Evolutionary conservation across 495 filamentous ascomycete species (phyloP).

Genomic region (Bryoglossum gracile): DNA sequence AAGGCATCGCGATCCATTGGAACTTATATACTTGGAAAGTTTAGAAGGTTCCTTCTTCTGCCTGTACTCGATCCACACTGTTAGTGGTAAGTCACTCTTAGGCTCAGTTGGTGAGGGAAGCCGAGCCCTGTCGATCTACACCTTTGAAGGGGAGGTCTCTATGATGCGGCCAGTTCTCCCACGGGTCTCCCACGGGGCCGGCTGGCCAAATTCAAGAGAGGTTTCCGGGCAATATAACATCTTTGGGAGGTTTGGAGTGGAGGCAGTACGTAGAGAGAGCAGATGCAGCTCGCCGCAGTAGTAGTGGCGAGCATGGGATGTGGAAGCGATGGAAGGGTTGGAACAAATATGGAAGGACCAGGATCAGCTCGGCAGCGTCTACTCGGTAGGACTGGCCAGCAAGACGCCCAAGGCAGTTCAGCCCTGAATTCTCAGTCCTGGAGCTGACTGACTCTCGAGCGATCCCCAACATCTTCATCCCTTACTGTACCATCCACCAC

Average conservation of each 20-base stretch:
- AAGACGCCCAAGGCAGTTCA: no score
- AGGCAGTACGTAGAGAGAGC: background rate
- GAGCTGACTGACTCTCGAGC: no score
- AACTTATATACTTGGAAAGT: slow-evolving; percentile 20
- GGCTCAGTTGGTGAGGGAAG: slow-evolving; percentile 12
- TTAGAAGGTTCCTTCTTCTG: slow-evolving; percentile 8
- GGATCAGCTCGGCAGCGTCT: no score
- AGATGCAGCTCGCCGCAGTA: slow-evolving; percentile 11
- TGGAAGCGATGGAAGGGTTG: no score
- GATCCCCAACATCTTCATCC: no score
- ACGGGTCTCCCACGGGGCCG: slow-evolving; percentile 17
- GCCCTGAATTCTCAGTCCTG: no score
- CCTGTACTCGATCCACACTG: slow-evolving; percentile 12
- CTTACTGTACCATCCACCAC: no score
- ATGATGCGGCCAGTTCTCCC: slow-evolving; percentile 10
- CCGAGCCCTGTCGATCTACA: slow-evolving; percentile 17
- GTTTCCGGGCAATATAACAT: slow-evolving; percentile 4
- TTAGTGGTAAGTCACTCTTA: slow-evolving; percentile 15
- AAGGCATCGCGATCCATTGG: slow-evolving; percentile 12
- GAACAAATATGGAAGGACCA: no score
- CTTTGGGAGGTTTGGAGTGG: background rate
- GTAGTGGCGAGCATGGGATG: no score
- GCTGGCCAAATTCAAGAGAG: slow-evolving; percentile 24
- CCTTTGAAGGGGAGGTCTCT: slow-evolving; percentile 11
- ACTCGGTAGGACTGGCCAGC: no score